Evolutionary conservation across 108 stramenopile species (phyloP), one percentile per base, ranked within the genome.

Genomic region (Epithemia pelagica): DNA sequence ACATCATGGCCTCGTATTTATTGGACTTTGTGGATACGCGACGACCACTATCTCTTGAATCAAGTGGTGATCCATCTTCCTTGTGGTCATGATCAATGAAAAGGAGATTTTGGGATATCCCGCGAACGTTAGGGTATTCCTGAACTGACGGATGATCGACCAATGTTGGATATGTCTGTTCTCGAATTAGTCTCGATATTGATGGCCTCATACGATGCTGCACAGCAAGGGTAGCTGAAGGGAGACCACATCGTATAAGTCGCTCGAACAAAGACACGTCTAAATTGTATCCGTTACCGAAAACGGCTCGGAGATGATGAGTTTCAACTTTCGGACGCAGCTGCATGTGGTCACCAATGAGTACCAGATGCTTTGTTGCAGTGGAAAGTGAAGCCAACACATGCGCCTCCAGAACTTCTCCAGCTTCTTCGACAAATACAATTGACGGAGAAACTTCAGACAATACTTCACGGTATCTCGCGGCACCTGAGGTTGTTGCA

Each of bases 331-430:
- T 87, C 0, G 92, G 92, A n/a, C 88, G 77, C 8, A 94, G 84
- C 64, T 94, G 92, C 65, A 71, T 64, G 69, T 94, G 92, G 65
- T 90, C 92, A 23, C 92, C 92, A 61, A 94, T 93, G 15, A 93
- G 30, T 56, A 90, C 85, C 23, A 93, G 74, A 46, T 86, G 87
- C 62, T 88, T 77, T n/a, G 84, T 83, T n/a, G 66, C 75, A 5
- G 68, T 63, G 7, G 67, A 69, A 0, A 93, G 71, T 0, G 63
- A 61, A 10, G 88, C 66, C 23, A 94, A 29, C 8, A 91, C 60
- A 63, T 90, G 85, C 0, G 76, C 53, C 68, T 94, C 90, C 20
- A 87, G 58, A 1, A 94, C 80, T 72, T 94, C 87, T 0, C 78
- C 83, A 18, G 86, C 84, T 64, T 90, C 89, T 62, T 87, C 86